Conservation (phyloP, 2,329 filamentous ascomycete species). For the Fonsecaea erecta region DNA sequence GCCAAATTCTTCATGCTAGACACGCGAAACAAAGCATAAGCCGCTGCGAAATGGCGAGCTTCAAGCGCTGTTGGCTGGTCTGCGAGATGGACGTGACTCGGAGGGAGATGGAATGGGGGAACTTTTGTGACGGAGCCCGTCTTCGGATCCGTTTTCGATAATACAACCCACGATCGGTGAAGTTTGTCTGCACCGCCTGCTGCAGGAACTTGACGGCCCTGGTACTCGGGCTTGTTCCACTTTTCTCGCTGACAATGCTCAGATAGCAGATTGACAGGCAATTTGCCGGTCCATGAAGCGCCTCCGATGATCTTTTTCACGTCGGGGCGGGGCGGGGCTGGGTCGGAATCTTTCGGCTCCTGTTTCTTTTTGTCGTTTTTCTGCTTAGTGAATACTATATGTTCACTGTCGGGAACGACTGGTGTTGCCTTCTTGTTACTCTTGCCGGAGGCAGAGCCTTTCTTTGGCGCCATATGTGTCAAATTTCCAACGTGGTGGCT, state of each 20-base stretch:
- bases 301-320: slow-evolving; percentile 84
- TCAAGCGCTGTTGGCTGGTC: slow-evolving; percentile 80
- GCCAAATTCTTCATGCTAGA: slow-evolving; percentile 96
- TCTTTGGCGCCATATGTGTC: slow-evolving; percentile 35
- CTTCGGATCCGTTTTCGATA: slow-evolving; percentile 75
- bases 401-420: slow-evolving; percentile 36
- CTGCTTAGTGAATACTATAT: slow-evolving; percentile 41
- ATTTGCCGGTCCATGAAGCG: slow-evolving; percentile 94
- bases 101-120: slow-evolving; percentile 80
- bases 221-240: slow-evolving; percentile 93
- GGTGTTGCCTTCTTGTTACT: slow-evolving; percentile 30
- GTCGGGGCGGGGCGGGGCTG: slow-evolving; percentile 56
- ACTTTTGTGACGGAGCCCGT: slow-evolving; percentile 76
- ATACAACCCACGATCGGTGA: slow-evolving; percentile 78
- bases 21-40: slow-evolving; percentile 87
- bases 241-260: slow-evolving; percentile 96
- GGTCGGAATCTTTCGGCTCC: slow-evolving; percentile 41
- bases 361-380: slow-evolving; percentile 36
- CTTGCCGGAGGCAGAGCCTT: slow-evolving; percentile 27
- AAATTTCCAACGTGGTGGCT: neutral
- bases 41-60: slow-evolving; percentile 89
- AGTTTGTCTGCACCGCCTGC: slow-evolving; percentile 52
- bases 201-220: slow-evolving; percentile 60
- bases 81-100: slow-evolving; percentile 75
- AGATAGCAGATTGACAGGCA: slow-evolving; percentile 89